phyloP scores from a whole-genome alignment of 441 rosid species.

The Gossypium gossypioides region DNA sequence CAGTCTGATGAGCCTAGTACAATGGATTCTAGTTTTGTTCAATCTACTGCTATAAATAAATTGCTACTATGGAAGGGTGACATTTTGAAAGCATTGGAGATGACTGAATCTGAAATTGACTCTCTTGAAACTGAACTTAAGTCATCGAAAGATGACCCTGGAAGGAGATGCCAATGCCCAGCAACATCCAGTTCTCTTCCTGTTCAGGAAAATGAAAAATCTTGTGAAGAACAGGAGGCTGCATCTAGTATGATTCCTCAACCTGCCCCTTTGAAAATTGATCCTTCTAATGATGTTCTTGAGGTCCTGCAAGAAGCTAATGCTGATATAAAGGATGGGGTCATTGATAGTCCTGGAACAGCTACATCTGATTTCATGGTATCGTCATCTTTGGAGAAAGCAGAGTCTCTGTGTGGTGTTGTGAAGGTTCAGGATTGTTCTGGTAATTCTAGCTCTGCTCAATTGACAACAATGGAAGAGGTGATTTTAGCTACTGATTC shows the following conservation, averaged over 20 bases:
- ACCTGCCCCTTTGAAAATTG: conserved; percentile 44
- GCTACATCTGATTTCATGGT: conserved; percentile 53
- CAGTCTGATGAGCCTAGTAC: conserved; percentile 49
- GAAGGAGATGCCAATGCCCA: conserved; percentile 23
- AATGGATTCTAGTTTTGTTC: conserved; percentile 52
- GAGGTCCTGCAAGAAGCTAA: conserved; percentile 32
- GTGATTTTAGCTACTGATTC: conserved; percentile 16
- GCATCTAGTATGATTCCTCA: conserved; percentile 17
- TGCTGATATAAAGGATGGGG: conserved; percentile 35
- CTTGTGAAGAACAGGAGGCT: conserved; percentile 29
- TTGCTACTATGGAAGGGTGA: conserved; percentile 61
- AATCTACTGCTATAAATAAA: conserved; percentile 47
- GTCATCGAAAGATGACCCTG: conserved; percentile 36
- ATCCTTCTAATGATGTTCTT: conserved; percentile 30
- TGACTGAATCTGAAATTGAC: conserved; percentile 84
- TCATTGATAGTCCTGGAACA: conserved; percentile 59
- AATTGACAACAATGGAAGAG: conserved; percentile 14
- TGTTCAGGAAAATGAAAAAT: conserved; percentile 23
- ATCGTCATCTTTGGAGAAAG: conserved; percentile 21
- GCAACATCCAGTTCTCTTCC: conserved; percentile 29
- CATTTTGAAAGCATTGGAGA: conserved; percentile 61
- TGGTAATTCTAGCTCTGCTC: conserved; percentile 23
- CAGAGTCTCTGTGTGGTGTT: conserved; percentile 20
- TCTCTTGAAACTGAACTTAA: conserved; percentile 69
- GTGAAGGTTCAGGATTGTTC: conserved; percentile 22